Conservation (phyloP, 257 asterid genomes). For the Prunella vulgaris region DNA sequence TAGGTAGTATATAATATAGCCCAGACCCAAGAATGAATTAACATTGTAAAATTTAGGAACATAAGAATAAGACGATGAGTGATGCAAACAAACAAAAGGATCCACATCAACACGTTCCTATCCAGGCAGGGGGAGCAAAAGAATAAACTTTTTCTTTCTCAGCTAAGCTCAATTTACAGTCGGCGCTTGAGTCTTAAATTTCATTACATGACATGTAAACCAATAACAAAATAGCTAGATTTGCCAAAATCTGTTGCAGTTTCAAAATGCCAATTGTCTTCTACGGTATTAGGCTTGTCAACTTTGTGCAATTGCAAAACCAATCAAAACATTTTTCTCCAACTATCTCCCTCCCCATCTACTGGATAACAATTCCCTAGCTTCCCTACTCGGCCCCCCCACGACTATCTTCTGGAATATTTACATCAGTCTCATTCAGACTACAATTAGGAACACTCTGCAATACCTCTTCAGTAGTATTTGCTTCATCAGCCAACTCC, state of each 20-base stretch:
- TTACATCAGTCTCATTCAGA: neutral
- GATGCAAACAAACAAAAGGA: too few species aligned
- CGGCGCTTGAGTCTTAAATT: neutral
- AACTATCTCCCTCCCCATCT: neutral
- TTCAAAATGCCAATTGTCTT: slow-evolving; percentile 18
- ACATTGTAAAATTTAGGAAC: too few species aligned
- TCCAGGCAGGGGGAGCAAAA: neutral
- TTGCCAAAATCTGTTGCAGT: slow-evolving; percentile 15
- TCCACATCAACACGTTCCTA: neutral
- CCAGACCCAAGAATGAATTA: too few species aligned
- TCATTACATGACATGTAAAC: neutral
- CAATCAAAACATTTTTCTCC: slow-evolving; percentile 5
- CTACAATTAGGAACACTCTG: neutral
- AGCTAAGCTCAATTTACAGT: neutral
- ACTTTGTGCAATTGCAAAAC: slow-evolving; percentile 25
- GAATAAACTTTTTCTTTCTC: neutral
- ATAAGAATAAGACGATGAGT: too few species aligned
- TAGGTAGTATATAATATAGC: too few species aligned
- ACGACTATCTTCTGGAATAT: slow-evolving; percentile 10
- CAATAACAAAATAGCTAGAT: slow-evolving; percentile 5
- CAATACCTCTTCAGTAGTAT: neutral
- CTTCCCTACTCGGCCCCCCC: slow-evolving; percentile 18
- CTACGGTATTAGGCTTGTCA: neutral
- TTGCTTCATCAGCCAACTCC: slow-evolving; percentile 20
- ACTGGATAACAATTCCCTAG: neutral